Conservation (phyloP, 805 yeast species). For the Sugiyamaella floridensis region DNA sequence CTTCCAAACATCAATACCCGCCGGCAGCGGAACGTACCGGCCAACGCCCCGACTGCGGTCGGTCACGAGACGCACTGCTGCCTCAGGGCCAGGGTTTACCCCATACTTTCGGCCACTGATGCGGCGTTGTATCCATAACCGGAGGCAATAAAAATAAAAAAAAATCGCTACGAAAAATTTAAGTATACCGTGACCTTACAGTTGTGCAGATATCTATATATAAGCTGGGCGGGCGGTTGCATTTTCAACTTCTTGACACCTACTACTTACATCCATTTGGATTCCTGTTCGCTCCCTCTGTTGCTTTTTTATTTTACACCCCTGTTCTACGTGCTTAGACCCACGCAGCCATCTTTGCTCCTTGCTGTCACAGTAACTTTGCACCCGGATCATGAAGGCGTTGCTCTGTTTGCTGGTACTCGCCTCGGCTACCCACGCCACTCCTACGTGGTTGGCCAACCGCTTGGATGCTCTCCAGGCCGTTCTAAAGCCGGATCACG, state of each 20-base stretch:
- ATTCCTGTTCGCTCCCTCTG: neutral
- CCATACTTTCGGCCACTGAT: neutral
- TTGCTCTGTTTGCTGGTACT: neutral
- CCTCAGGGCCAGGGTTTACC: neutral
- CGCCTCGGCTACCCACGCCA: neutral
- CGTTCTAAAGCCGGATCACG: neutral
- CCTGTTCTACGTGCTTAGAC: no score
- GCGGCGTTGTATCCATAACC: neutral
- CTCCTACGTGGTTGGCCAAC: neutral
- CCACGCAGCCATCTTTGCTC: no score
- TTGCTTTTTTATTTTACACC: neutral
- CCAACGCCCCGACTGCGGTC: neutral
- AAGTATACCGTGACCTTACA: neutral
- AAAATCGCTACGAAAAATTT: neutral
- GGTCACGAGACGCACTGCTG: neutral
- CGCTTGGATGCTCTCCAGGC: neutral
- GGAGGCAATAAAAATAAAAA: neutral
- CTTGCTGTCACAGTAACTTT: no score
- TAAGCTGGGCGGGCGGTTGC: neutral
- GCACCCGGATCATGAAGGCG: neutral
- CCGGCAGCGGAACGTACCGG: neutral
- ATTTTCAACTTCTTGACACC: no score
- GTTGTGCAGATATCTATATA: neutral
- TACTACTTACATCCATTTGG: no score
- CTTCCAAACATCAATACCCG: neutral